Conservation (phyloP, 2,329 filamentous ascomycete species). For the Aureobasidium uvarum region DNA sequence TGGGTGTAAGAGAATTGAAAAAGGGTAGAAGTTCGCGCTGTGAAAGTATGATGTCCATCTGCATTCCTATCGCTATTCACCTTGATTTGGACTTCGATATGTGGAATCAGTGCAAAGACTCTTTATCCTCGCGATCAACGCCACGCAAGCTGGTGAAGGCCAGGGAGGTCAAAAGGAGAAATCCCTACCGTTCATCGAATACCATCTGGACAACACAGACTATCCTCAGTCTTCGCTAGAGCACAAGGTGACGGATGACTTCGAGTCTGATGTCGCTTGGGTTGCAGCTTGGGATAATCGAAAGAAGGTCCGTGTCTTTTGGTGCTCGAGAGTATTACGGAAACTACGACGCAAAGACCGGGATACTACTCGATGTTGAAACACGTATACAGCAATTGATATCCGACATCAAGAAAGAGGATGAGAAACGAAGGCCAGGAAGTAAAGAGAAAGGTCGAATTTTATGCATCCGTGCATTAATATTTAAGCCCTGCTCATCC, state of each 20-base stretch:
- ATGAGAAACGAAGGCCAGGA: background rate
- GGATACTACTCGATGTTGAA: background rate
- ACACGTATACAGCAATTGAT: background rate
- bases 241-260: background rate
- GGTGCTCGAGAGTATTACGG: slow-evolving; percentile 6
- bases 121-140: background rate
- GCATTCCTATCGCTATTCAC: background rate
- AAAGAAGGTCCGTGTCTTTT: slow-evolving; percentile 2
- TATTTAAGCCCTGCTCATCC: background rate
- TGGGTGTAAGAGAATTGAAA: background rate
- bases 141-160: slow-evolving; percentile 1
- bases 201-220: background rate
- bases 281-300: slow-evolving; percentile 4
- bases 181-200: background rate
- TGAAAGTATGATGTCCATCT: background rate
- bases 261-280: slow-evolving; percentile 8
- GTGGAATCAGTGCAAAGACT: background rate
- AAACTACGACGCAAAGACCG: slow-evolving; percentile 9
- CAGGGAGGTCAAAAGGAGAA: background rate
- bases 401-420: background rate
- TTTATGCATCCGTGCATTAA: slow-evolving; percentile 7
- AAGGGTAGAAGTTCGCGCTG: background rate
- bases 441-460: background rate
- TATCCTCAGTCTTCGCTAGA: background rate
- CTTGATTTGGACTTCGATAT: background rate